Conservation (phyloP, 345 rosid species). For the Angophora floribunda region DNA sequence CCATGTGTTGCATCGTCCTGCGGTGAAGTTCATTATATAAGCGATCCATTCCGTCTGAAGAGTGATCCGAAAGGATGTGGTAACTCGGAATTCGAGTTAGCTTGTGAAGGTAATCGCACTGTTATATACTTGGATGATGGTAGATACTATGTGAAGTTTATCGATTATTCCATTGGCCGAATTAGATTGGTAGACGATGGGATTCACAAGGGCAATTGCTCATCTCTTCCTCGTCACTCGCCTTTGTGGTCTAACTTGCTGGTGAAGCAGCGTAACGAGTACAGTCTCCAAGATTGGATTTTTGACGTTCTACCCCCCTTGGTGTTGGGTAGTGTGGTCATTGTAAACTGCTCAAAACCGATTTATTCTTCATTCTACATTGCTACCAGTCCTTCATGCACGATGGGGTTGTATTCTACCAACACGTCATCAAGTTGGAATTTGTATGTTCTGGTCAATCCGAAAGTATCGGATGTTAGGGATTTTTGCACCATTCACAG, state of each 20-base stretch:
- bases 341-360: not conserved
- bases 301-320: rapidly evolving
- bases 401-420: not conserved
- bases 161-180: rapidly evolving
- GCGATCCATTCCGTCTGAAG: no score
- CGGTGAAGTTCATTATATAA: no score
- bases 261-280: no score
- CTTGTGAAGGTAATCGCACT: no score
- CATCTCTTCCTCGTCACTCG: rapidly evolving
- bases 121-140: rapidly evolving
- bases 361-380: not conserved
- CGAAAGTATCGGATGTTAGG: not conserved
- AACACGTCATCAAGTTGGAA: not conserved
- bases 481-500: not conserved
- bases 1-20: rapidly evolving
- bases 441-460: not conserved
- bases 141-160: rapidly evolving
- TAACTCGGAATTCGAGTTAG: rapidly evolving
- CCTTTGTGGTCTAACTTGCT: no score
- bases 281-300: no score
- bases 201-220: no score
- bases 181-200: no score
- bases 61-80: no score
- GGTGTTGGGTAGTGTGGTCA: not conserved
- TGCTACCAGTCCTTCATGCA: not conserved